Conservation (phyloP, 75 land plant genomes). For the Sequoia sempervirens region DNA sequence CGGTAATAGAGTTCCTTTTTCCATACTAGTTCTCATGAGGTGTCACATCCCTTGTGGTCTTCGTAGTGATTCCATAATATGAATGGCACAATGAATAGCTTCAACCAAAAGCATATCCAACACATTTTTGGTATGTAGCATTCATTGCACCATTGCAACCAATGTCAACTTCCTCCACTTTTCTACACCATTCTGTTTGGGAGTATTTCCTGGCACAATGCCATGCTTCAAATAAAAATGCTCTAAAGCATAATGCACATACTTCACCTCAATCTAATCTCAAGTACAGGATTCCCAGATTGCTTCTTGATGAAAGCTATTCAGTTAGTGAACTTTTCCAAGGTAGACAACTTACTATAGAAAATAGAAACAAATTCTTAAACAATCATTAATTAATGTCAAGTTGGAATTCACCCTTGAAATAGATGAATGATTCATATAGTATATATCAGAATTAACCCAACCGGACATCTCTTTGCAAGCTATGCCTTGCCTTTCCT, state of each 20-base stretch:
- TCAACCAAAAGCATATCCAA: neutral
- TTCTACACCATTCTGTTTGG: neutral
- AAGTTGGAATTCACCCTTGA: neutral
- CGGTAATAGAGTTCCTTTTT: neutral
- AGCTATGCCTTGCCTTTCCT: neutral
- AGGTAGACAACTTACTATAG: neutral
- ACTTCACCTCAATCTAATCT: neutral
- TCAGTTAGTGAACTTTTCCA: too few relatives aligned
- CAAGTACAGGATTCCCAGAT: neutral
- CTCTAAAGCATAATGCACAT: neutral
- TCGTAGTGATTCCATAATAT: neutral
- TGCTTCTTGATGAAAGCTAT: neutral
- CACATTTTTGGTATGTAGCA: neutral
- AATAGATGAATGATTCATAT: neutral
- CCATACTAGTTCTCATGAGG: neutral
- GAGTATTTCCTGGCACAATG: neutral
- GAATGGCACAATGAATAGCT: neutral
- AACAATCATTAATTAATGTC: conserved; percentile 2
- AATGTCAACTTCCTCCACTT: neutral
- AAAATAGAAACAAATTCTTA: neutral
- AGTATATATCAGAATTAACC: neutral
- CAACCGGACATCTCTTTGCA: neutral
- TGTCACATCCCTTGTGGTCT: neutral
- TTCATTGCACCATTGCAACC: neutral
- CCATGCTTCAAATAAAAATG: neutral